phyloP scores from a whole-genome alignment of 192 early-diverging fungal genomes.

The Dimargaris xerosporica region DNA sequence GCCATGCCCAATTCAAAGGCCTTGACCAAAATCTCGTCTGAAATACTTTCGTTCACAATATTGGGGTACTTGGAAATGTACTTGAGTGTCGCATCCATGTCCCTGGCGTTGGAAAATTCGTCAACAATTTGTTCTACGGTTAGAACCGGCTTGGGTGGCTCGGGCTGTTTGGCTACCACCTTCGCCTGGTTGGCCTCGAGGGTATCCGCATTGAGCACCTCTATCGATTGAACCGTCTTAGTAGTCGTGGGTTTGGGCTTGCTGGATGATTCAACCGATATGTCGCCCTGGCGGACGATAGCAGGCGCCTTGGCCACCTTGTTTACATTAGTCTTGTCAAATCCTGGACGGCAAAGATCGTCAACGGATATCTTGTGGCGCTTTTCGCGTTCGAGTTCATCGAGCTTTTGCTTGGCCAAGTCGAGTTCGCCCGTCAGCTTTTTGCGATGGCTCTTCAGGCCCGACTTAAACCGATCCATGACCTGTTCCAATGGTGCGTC shows the following conservation, averaged over 20 bases:
- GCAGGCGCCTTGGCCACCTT: slow-evolving; percentile 19
- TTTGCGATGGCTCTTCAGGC: slow-evolving; percentile 23
- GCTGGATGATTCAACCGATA: background rate
- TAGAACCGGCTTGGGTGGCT: background rate
- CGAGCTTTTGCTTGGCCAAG: slow-evolving; percentile 32
- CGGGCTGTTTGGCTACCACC: background rate
- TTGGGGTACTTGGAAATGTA: slow-evolving; percentile 56
- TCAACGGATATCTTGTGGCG: slow-evolving; percentile 54
- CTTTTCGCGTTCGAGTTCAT: slow-evolving; percentile 39
- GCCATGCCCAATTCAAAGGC: slow-evolving; percentile 66
- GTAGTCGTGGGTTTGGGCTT: slow-evolving; percentile 10
- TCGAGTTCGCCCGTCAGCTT: slow-evolving; percentile 22
- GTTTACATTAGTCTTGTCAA: slow-evolving; percentile 47
- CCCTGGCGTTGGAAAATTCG: slow-evolving; percentile 41
- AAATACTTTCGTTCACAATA: slow-evolving; percentile 48
- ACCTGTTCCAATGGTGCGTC: background rate
- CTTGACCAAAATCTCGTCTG: slow-evolving; percentile 71
- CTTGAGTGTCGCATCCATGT: slow-evolving; percentile 39
- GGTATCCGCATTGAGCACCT: slow-evolving; percentile 42
- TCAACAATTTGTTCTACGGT: slow-evolving; percentile 17
- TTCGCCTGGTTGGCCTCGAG: slow-evolving; percentile 1
- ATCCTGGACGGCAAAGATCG: slow-evolving; percentile 44
- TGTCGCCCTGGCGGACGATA: slow-evolving; percentile 23
- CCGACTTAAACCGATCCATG: slow-evolving; percentile 14
- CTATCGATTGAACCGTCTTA: slow-evolving; percentile 36